A percentile compares a stretch with the other conserved stretches of the same genome.
These are phyloP conservation scores for Glonium stellatum DNA, from an alignment of 495 filamentous ascomycete species.

Conservation along the genomic window DNA sequence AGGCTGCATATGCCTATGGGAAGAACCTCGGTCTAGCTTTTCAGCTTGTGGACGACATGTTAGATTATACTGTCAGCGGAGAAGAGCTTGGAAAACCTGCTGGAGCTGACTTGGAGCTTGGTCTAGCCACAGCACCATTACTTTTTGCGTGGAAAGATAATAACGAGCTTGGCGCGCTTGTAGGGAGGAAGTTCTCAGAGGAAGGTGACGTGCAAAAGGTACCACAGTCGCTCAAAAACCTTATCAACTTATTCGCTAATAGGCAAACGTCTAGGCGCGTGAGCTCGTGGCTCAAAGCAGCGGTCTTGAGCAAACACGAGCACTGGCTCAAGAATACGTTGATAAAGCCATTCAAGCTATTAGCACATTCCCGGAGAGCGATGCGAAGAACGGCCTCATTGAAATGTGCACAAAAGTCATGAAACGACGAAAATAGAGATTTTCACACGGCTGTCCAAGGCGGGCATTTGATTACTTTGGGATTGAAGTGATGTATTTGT, in stretches of 20 bases:
- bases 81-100: slow-evolving; percentile 88
- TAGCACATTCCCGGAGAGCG: slow-evolving; percentile 74
- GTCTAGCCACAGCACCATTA: slow-evolving; percentile 89
- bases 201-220: slow-evolving; percentile 81
- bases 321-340: slow-evolving; percentile 81
- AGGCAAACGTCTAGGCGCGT: slow-evolving; percentile 55
- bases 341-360: slow-evolving; percentile 83
- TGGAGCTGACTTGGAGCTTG: slow-evolving; percentile 88
- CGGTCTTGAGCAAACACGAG: slow-evolving; percentile 83
- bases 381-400: slow-evolving; percentile 82
- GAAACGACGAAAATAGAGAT: slow-evolving; percentile 69
- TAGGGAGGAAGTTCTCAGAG: slow-evolving; percentile 79
- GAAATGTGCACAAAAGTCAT: slow-evolving; percentile 92
- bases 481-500: too few species aligned
- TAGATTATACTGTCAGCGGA: slow-evolving; percentile 85
- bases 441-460: too few species aligned
- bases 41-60: slow-evolving; percentile 96
- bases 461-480: too few species aligned
- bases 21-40: slow-evolving; percentile 91
- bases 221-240: slow-evolving; percentile 8
- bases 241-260: slow-evolving; percentile 8
- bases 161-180: slow-evolving; percentile 74
- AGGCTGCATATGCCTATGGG: slow-evolving; percentile 86
- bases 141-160: slow-evolving; percentile 94
- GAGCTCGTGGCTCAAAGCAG: slow-evolving; percentile 74